Conservation (phyloP, 352 stramenopile species). For the Phytopythium mirpurense region DNA sequence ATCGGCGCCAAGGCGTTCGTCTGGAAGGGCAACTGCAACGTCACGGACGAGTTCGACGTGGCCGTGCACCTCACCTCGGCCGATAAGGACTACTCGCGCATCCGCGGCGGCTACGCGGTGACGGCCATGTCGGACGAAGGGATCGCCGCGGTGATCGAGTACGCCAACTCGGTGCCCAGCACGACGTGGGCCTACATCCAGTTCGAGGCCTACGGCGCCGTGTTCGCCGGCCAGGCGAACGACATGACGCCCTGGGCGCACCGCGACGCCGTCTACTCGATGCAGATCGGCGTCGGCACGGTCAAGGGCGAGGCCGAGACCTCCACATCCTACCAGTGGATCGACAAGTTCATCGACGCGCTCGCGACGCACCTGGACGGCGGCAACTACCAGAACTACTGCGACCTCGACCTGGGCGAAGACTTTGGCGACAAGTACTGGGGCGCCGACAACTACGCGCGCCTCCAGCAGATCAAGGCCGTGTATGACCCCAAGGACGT, state of each 20-base stretch:
- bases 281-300: conserved; percentile 36
- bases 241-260: conserved; percentile 43
- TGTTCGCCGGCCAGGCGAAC: conserved; percentile 34
- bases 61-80: conserved; percentile 23
- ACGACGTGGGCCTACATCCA: conserved; percentile 43
- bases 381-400: conserved; percentile 62
- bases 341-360: conserved; percentile 25
- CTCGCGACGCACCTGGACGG: conserved; percentile 36
- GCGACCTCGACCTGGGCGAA: conserved; percentile 37
- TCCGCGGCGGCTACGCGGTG: conserved; percentile 45
- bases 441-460: conserved; percentile 41
- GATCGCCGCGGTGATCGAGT: conserved; percentile 19
- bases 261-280: conserved; percentile 38
- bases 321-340: conserved; percentile 35
- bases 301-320: conserved; percentile 31
- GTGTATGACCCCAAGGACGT: conserved; percentile 42
- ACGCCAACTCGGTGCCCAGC: conserved; percentile 21
- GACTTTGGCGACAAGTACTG: conserved; percentile 44
- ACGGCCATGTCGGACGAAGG: conserved; percentile 29
- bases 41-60: conserved; percentile 28
- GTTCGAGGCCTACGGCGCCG: conserved; percentile 46
- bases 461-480: conserved; percentile 40
- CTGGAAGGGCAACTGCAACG: conserved; percentile 35
- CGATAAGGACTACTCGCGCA: conserved; percentile 43
- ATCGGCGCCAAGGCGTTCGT: conserved; percentile 46